phyloP scores from a whole-genome alignment of 345 rosid genomes.

The Acer negundo region DNA sequence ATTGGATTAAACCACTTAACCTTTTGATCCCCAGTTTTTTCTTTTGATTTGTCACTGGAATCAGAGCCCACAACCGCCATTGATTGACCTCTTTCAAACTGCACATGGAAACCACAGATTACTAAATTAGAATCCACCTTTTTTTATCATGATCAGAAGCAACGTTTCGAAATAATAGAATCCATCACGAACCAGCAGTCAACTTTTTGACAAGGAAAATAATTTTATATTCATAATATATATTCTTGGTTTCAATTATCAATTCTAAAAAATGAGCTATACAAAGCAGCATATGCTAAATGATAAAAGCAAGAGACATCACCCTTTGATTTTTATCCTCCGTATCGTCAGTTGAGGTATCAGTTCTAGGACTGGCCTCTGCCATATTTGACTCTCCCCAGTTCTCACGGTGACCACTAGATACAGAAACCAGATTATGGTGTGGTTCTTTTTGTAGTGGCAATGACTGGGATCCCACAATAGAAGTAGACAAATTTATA shows the following conservation, averaged over 20 bases:
- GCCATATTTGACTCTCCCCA: conserved; percentile 73
- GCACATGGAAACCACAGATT: conserved; percentile 32
- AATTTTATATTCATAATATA: background rate
- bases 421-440: conserved; percentile 42
- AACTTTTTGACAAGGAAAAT: conserved; percentile 2
- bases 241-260: background rate
- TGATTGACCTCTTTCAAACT: conserved; percentile 67
- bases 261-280: background rate
- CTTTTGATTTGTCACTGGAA: conserved; percentile 92
- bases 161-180: background rate
- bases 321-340: conserved; percentile 87
- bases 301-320: conserved; percentile 30
- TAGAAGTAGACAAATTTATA: conserved; percentile 32
- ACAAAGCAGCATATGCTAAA: conserved; percentile 23
- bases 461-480: conserved; percentile 37
- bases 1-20: conserved; percentile 33
- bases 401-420: conserved; percentile 49
- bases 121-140: background rate
- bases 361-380: conserved; percentile 87
- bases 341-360: conserved; percentile 83
- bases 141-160: background rate
- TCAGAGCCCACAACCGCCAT: conserved; percentile 57
- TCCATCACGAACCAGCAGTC: conserved; percentile 14
- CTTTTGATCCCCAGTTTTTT: conserved; percentile 81
- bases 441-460: conserved; percentile 40